These are phyloP conservation scores for Lactifluus echinatus DNA, from an alignment of 768 basidiomycete species.

Conservation along the genomic window DNA sequence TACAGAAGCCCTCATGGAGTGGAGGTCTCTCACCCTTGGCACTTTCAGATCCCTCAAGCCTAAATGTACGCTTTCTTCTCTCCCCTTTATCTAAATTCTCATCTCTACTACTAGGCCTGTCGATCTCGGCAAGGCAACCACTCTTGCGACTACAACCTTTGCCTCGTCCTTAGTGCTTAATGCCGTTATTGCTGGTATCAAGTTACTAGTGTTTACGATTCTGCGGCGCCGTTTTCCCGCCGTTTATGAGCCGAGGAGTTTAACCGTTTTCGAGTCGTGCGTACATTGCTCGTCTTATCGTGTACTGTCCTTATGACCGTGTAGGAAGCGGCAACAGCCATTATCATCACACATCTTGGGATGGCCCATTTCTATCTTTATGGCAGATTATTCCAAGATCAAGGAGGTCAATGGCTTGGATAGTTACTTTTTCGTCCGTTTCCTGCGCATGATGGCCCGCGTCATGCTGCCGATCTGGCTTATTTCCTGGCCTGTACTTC, in stretches of 20 bases:
- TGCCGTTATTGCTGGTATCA: slow-evolving; percentile 55
- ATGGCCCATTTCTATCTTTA: slow-evolving; percentile 62
- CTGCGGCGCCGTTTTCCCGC: slow-evolving; percentile 77
- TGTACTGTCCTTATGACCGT: not conserved
- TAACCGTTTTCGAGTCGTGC: slow-evolving; percentile 44
- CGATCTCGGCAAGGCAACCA: slow-evolving; percentile 33
- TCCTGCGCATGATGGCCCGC: slow-evolving; percentile 74
- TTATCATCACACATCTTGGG: slow-evolving; percentile 42
- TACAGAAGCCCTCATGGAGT: too few species aligned
- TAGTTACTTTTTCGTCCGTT: slow-evolving; percentile 90
- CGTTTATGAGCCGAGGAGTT: slow-evolving; percentile 82
- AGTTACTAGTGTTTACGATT: slow-evolving; percentile 73
- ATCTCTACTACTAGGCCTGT: too few species aligned
- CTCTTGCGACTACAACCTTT: slow-evolving; percentile 72
- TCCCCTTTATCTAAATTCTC: too few species aligned
- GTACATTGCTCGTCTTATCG: slow-evolving; percentile 18
- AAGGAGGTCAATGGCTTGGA: slow-evolving; percentile 73
- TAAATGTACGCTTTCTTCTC: too few species aligned
- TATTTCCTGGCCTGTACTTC: slow-evolving; percentile 75
- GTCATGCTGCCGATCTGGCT: slow-evolving; percentile 88
- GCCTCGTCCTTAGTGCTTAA: slow-evolving; percentile 83
- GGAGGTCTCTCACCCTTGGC: too few species aligned
- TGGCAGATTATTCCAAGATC: slow-evolving; percentile 53
- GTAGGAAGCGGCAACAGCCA: slow-evolving; percentile 49
- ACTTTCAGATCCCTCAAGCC: too few species aligned